A percentile compares a stretch with the other conserved stretches of the same genome.
Evolutionary conservation across 192 early-diverging fungal genomes (phyloP).

Genomic region (Coemansia umbellata): DNA sequence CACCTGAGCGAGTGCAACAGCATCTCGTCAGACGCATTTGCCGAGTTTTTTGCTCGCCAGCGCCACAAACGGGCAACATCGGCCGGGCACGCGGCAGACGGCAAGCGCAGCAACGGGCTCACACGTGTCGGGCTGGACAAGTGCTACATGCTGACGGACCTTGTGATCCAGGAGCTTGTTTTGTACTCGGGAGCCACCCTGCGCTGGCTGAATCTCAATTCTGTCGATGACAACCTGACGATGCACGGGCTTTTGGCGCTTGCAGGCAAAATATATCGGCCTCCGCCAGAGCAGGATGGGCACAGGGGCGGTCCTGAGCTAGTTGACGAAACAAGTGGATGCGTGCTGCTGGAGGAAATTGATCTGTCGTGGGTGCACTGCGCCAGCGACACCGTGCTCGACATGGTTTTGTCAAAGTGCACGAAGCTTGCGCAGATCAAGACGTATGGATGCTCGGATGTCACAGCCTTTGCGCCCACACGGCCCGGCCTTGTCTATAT

Average conservation of each 20-base stretch:
- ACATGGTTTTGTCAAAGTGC: slow-evolving; percentile 52
- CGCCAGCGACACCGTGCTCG: slow-evolving; percentile 67
- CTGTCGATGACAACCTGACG: slow-evolving; percentile 65
- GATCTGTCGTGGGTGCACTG: slow-evolving; percentile 77
- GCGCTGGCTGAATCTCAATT: slow-evolving; percentile 60
- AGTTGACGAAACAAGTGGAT: slow-evolving; percentile 23
- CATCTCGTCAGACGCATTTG: slow-evolving; percentile 23
- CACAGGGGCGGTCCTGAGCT: not conserved
- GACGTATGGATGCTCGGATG: slow-evolving; percentile 72
- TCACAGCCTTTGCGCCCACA: slow-evolving; percentile 53
- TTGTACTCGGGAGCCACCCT: slow-evolving; percentile 59
- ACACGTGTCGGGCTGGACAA: slow-evolving; percentile 57
- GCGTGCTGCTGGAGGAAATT: slow-evolving; percentile 53
- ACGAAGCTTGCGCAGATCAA: slow-evolving; percentile 50
- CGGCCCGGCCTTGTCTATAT: slow-evolving; percentile 53
- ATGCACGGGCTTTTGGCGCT: slow-evolving; percentile 52
- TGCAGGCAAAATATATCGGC: slow-evolving; percentile 25
- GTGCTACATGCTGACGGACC: slow-evolving; percentile 64
- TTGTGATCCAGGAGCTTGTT: slow-evolving; percentile 54
- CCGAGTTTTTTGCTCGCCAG: slow-evolving; percentile 22
- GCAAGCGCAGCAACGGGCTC: slow-evolving; percentile 24
- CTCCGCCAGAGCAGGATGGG: not conserved
- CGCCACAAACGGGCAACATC: not conserved
- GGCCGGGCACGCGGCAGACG: not conserved
- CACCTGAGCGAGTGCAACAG: slow-evolving; percentile 23